These are phyloP conservation scores for Anthracocystis walkeri DNA, from an alignment of 1,284 basidiomycete species.

Conservation along the genomic window DNA sequence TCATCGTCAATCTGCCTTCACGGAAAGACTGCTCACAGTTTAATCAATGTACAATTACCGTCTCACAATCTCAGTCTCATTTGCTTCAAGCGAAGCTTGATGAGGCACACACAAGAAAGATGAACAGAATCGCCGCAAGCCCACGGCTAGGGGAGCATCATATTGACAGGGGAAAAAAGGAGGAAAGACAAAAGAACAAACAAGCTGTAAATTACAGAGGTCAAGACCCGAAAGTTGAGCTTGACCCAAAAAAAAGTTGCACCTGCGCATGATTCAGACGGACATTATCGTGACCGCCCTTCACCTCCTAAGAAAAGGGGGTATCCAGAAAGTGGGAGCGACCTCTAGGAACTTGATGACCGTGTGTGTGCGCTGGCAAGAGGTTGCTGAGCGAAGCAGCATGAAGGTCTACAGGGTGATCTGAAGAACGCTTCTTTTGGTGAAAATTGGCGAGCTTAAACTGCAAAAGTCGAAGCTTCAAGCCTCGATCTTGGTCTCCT, in stretches of 20 bases:
- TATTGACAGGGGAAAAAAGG: constrained; percentile 28
- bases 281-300: constrained; percentile 9
- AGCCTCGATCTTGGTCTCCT: constrained; percentile 45
- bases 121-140: constrained; percentile 27
- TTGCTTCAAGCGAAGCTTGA: neutral
- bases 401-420: constrained; percentile 18
- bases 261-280: constrained; percentile 16
- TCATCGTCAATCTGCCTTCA: constrained; percentile 1
- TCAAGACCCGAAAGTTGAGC: constrained; percentile 17
- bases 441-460: too few species aligned
- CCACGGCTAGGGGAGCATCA: constrained; percentile 40
- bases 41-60: neutral
- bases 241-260: constrained; percentile 12
- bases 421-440: constrained; percentile 36
- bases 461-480: constrained; percentile 2
- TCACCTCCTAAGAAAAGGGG: constrained; percentile 20
- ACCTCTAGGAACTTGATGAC: neutral
- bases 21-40: neutral
- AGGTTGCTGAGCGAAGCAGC: constrained; percentile 13
- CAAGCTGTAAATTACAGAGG: constrained; percentile 37
- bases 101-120: neutral
- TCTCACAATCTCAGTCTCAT: neutral
- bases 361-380: constrained; percentile 6
- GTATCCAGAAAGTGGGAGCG: constrained; percentile 31
- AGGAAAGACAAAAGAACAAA: constrained; percentile 2